Evolutionary conservation across 352 stramenopile species (phyloP), one percentile per base, ranked within the genome.

Genomic region (Pythium chondricola): DNA sequence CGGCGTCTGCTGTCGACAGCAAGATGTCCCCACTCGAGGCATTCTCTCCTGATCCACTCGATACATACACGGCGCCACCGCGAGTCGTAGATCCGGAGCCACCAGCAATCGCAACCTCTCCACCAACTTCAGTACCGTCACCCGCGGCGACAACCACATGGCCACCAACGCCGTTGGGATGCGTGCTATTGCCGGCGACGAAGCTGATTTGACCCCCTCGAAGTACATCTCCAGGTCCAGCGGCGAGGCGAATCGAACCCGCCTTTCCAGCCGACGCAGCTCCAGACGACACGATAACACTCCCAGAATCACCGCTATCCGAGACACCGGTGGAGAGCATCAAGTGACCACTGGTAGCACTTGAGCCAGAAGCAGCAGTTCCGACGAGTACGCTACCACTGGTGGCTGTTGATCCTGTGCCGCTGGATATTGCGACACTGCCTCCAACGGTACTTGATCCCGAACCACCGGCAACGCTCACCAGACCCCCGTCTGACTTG

Each of bases 11-110:
- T 4, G 36, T 45, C 0, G 22, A 20, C 18, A 71, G n/a, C 10
- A 13, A 18, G 27, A 65, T 31, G 9, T 58, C 53, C 1, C 61
- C 61, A 30, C 35, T 65, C 6, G 32, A 27, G 24, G 35, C 38
- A 22, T 38, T 45, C 29, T 29, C 22, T 21, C 56, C 61, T 31
- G n/a, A 43, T 37, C 61, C 61, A 56, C 60, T 61, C 8, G 25
- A 30, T 2, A 65, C 29, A 11, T 27, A 27, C 7, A 68, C 30
- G 6, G 38, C 45, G 22, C 59, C 59, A n/a, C 59, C 54, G 16
- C 39, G 22, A 14, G 10, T 46, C 13, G 29, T 50, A 16, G 6
- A n/a, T 10, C 43, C 32, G 13, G 9, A 13, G 7, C 43, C 43
- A 31, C 29, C 29, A 22, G 17, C 24, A 8, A 50, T 11, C 4